Evolutionary conservation across 2,329 filamentous ascomycete genomes (phyloP), one percentile per base, ranked within the genome.

Genomic region (Colletotrichum spaethianum): DNA sequence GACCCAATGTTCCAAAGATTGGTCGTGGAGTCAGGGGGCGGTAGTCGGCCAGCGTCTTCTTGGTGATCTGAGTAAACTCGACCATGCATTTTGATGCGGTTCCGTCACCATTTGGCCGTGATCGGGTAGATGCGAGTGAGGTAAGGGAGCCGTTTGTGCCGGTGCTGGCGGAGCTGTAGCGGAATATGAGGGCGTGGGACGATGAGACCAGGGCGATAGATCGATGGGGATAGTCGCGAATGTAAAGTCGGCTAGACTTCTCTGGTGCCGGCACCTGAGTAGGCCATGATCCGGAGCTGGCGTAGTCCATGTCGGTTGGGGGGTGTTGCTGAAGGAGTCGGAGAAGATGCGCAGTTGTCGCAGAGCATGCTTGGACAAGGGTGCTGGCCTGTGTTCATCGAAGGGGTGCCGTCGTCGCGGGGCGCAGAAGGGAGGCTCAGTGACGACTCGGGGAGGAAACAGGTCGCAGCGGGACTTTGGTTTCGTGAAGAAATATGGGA

Each of bases 161-260:
- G 80, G 84, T 88, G n/a, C 89, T 87, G 23, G 90, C 88, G 59
- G 90, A 85, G 80, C 89, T 94, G 84, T 96, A 92, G 74, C 94
- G 92, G 80, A 98, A 94, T 75, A 98, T 92, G 76, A 98, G 88
- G 78, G 92, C 93, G 82, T 97, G 93, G 26, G 92, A 89, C 50
- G 91, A 85, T 38, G 95, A 95, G 46, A 93, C 92, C 75, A 98
- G 92, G 75, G 94, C 94, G 80, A 98, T 94, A 75, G 94, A 93
- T 75, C 96, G 93, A 80, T 94, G 91, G 76, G 94, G 94, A 79
- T 94, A 91, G 80, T 98, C 95, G 84, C 93, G 93, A 81, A 97
- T 91, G 78, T 96, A 89, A 73, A 98, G 91, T 78, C 93, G 92
- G 83, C 94, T 93, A 69, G 92, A 90, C 85, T 87, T 89, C 71